Evolutionary conservation across 768 basidiomycete genomes (phyloP).

Genomic region (Boletales sp.): DNA sequence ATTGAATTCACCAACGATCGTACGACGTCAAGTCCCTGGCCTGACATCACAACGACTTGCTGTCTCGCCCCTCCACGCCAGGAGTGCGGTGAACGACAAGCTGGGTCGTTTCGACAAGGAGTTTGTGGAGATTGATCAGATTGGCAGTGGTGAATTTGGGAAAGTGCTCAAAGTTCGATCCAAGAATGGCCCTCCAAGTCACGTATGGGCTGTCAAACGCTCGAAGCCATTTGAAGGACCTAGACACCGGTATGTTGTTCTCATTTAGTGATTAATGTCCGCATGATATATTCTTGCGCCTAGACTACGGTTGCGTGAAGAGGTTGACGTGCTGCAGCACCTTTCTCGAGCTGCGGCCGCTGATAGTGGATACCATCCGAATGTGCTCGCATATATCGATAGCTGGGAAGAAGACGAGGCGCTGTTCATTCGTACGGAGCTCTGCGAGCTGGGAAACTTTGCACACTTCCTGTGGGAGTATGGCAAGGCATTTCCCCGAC

Average conservation of each 20-base stretch:
- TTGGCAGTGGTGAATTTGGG: conserved; percentile 93
- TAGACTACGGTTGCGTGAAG: conserved; percentile 86
- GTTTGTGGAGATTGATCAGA: conserved; percentile 73
- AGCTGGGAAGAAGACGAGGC: conserved; percentile 93
- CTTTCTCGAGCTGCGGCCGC: conserved; percentile 42
- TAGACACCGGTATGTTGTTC: conserved; percentile 72
- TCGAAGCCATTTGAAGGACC: conserved; percentile 89
- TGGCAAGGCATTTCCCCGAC: conserved; percentile 74
- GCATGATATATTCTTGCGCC: conserved; percentile 13
- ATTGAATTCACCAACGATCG: conserved; percentile 44
- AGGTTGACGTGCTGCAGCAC: conserved; percentile 87
- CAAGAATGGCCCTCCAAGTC: conserved; percentile 52
- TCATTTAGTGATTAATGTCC: conserved; percentile 10
- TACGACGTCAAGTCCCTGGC: conserved; percentile 31
- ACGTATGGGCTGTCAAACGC: conserved; percentile 86
- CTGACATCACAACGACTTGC: conserved; percentile 21
- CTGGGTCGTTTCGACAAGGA: conserved; percentile 73
- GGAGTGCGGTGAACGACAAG: conserved; percentile 45
- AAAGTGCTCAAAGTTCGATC: conserved; percentile 81
- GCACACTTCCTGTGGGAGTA: conserved; percentile 89
- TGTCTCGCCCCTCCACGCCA: conserved; percentile 18
- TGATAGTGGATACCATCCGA: conserved; percentile 50
- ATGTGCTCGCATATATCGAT: conserved; percentile 85
- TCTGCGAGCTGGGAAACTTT: conserved; percentile 92
- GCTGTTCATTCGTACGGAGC: conserved; percentile 89